Percentiles rank a stretch among this genome's conserved stretches.
These are phyloP conservation scores for Dryas octopetala DNA, from an alignment of 306 rosid genomes.

Conservation along the genomic window DNA sequence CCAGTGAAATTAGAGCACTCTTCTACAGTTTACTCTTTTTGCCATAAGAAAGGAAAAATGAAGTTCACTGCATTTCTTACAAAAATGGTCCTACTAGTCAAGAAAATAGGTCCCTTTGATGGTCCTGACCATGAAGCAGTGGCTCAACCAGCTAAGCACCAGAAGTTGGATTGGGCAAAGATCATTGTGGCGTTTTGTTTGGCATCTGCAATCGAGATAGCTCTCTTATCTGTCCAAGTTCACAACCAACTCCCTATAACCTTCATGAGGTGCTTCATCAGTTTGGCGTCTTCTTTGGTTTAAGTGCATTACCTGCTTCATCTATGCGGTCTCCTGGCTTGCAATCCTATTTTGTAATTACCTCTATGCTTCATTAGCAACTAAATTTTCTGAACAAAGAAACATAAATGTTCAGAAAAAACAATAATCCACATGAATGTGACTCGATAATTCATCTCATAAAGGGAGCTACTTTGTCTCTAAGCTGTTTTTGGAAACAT, in stretches of 20 bases:
- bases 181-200: conserved; percentile 5
- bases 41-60: background rate
- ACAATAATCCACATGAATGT: conserved; percentile 17
- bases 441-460: conserved; percentile 2
- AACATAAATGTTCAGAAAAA: background rate
- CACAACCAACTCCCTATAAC: background rate
- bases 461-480: background rate
- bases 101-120: background rate
- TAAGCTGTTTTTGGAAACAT: conserved; percentile 34
- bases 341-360: background rate
- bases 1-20: too few relatives aligned
- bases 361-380: background rate
- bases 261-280: conserved; percentile 1
- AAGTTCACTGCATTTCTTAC: background rate
- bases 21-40: too few relatives aligned
- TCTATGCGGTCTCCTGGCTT: background rate
- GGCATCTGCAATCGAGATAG: background rate
- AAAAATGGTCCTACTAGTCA: background rate
- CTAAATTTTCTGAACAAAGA: background rate
- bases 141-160: background rate
- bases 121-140: background rate
- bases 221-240: background rate
- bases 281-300: conserved; percentile 14
- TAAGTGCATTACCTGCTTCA: background rate
- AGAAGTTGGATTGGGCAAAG: conserved; percentile 1